Evolutionary conservation across 352 stramenopile genomes (phyloP), one percentile per base, ranked within the genome.

Genomic region (Elongisporangium prolatum): DNA sequence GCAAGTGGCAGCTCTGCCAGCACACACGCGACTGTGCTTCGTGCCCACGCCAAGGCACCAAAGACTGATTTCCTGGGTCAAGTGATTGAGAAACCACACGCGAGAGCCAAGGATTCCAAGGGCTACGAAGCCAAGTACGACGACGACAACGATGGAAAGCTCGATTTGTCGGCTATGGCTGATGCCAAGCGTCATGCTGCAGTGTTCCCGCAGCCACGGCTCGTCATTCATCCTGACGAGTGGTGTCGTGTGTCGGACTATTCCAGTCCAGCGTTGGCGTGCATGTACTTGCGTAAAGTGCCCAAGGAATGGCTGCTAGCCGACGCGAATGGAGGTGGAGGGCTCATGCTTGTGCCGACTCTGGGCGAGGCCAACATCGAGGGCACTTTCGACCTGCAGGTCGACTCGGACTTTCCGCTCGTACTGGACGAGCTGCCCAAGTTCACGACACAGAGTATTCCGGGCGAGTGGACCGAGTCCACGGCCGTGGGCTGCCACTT

Each of bases 301-400:
- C 72, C 71, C 0, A 82, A 85, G 28, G 80, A 89, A 34, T 90
- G 79, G 74, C 59, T 93, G 6, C 51, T 80, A 5, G 62, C 55
- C 0, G 59, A 60, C 0, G 56, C 17, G 4, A 68, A 52, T 18
- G 64, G 64, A 14, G 65, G 68, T 13, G 74, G 75, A 38, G 80
- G 86, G 0, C 59, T 95, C 3, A 59, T 95, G 50, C 54, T 95
- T 20, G 72, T 95, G 16, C 89, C 89, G 11, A 88, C 83, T 17
- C 68, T 96, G 3, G 85, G 80, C 6, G 86, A 96, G 54, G 60
- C 72, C 38, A 79, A 74, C 11, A 66, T 68, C 0, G 83, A 93
- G 53, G 88, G 84, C 3, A 77, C 76, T 6, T 97, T 92, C 56
- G 84, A 93, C 25, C 50, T 97, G n/a, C 86, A 97, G 55, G 76